Conservation (phyloP, 139 green algal genomes). For the Eudorina sp. region DNA sequence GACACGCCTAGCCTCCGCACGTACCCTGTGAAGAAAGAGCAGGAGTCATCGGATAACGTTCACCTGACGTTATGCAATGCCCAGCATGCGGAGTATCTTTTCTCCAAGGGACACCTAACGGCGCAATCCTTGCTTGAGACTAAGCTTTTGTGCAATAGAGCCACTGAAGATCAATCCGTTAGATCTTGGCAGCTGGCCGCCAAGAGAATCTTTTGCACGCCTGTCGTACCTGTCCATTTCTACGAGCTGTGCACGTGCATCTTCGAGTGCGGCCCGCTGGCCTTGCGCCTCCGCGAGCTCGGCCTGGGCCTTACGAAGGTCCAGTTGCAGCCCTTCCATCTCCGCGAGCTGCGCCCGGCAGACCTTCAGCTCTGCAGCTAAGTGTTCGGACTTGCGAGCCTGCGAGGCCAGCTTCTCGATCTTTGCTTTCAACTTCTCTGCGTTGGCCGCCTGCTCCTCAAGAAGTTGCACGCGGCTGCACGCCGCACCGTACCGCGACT, state of each 20-base stretch:
- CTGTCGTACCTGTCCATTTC: conserved; percentile 45
- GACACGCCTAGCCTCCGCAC: not conserved
- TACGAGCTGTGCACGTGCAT: conserved; percentile 35
- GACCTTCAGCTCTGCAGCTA: conserved; percentile 10
- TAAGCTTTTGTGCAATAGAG: too few species aligned
- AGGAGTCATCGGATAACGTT: not conserved
- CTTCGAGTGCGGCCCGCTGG: conserved; percentile 10
- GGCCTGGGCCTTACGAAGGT: conserved; percentile 32
- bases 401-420: not conserved
- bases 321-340: not conserved
- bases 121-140: too few species aligned
- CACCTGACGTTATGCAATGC: too few species aligned
- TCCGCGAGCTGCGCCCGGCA: conserved; percentile 5
- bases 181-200: too few species aligned
- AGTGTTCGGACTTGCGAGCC: conserved; percentile 20
- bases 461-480: conserved; percentile 8
- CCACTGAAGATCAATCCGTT: too few species aligned
- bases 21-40: conserved; percentile 12
- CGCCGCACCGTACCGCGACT: not conserved
- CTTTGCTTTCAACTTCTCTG: not conserved
- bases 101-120: too few species aligned
- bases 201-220: too few species aligned
- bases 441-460: conserved; percentile 15
- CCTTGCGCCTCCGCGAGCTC: conserved; percentile 31
- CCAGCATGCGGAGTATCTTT: too few species aligned